Evolutionary conservation across 192 early-diverging fungal genomes (phyloP).

Genomic region (Jimgerdemannia lactiflua): DNA sequence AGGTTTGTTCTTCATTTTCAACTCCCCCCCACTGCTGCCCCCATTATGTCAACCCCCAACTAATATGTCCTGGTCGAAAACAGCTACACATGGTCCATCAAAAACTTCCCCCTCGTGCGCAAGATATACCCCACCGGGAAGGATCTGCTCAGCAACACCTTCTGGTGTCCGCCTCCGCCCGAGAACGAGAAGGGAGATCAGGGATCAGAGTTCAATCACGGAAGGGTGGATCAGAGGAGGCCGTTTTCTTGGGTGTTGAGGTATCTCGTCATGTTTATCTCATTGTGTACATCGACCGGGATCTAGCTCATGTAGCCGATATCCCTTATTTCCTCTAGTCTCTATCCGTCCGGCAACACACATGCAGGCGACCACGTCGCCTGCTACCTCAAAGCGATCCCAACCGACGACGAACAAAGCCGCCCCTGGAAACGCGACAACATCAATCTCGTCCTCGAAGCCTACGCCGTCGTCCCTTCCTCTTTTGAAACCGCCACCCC

Average conservation of each 20-base stretch:
- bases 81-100: neutral
- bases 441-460: neutral
- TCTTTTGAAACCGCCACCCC: neutral
- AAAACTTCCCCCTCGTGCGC: neutral
- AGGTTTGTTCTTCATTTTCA: neutral
- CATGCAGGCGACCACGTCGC: neutral
- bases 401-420: neutral
- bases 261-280: neutral
- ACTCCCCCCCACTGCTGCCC: neutral
- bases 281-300: neutral
- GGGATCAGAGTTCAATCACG: neutral
- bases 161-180: neutral
- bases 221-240: neutral
- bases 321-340: too few species aligned
- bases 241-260: neutral
- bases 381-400: neutral
- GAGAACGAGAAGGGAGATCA: neutral
- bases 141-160: neutral
- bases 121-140: neutral
- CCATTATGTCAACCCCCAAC: neutral
- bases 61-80: neutral
- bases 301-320: neutral
- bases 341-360: neutral
- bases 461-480: neutral
- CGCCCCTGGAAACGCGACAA: neutral